Evolutionary conservation across 257 asterid species (phyloP), one percentile per base, ranked within the genome.

Genomic region (Schizonepeta tenuifolia): DNA sequence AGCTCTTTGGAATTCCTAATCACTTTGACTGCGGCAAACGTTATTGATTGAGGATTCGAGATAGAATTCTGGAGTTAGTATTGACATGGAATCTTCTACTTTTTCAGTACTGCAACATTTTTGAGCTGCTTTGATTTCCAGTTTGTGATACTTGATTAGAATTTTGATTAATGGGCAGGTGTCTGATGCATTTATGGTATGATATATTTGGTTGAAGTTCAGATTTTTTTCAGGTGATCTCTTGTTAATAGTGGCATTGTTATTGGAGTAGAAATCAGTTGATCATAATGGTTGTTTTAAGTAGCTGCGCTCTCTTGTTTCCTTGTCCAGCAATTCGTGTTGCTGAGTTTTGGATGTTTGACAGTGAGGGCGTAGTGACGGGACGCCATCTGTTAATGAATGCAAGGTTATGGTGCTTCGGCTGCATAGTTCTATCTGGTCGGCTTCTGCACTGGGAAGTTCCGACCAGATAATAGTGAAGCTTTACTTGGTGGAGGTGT

Each of bases 351-450:
- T 22, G 57, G 55, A 71, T 61, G 38, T 65, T 74, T 77, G 73
- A 55, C 76, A 78, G 78, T 64, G 66, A 46, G 75, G 33, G 70
- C 36, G 57, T n/a, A n/a, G n/a, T 74, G 81, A 67, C 38, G 22
- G 75, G 26, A 44, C 10, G 33, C 53, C 58, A 62, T 71, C 70
- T 59, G 68, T 53, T 60, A 28, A 55, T 87, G 92, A 85, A 75
- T 70, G 79, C 76, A 74, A 80, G 81, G 88, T 63, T 70, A 85
- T 86, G 90, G 82, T 84, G 86, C 83, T 82, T 76, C 82, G 82
- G 69, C 80, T 68, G 68, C 82, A 69, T 76, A 72, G 53, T 64
- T 63, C 73, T 79, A 70, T 80, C 81, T 75, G 88, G 88, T 85
- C 80, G 79, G 79, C 82, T 81, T 79, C 85, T 78, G 65, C 80